These are phyloP conservation scores for Hypomyces rosellus DNA, from an alignment of 2,329 filamentous ascomycete species.

Conservation along the genomic window DNA sequence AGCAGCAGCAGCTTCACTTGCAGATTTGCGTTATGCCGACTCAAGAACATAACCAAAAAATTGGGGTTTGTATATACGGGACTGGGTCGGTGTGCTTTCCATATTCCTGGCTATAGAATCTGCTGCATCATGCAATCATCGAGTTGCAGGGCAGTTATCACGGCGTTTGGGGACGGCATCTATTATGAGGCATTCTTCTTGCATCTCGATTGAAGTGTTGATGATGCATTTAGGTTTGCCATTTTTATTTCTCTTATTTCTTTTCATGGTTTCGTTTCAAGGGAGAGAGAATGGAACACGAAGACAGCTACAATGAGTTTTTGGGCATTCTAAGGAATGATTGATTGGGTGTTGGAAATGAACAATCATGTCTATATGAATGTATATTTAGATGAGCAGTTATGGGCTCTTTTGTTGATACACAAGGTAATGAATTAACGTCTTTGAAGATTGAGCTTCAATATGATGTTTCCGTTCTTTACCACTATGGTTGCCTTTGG, in stretches of 20 bases:
- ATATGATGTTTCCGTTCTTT: background rate
- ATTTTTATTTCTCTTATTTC: constrained; percentile 1
- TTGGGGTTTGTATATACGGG: constrained; percentile 6
- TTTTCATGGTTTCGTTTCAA: background rate
- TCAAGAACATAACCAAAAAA: background rate
- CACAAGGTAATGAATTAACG: constrained; percentile 4
- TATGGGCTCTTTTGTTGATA: constrained; percentile 4
- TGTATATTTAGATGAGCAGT: constrained; percentile 14
- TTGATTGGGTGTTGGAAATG: constrained; percentile 21
- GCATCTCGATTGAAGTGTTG: constrained; percentile 8
- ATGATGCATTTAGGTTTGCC: background rate
- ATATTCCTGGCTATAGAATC: constrained; percentile 1
- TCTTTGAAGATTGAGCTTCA: background rate
- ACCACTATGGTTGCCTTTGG: background rate
- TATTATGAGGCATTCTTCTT: constrained; percentile 6
- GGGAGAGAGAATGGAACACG: constrained; percentile 1
- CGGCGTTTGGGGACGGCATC: constrained; percentile 11
- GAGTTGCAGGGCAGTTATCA: constrained; percentile 8
- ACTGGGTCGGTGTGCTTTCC: background rate
- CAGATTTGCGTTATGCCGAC: background rate
- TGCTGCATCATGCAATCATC: constrained; percentile 7
- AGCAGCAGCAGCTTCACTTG: background rate
- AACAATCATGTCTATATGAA: constrained; percentile 19
- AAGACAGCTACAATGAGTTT: background rate
- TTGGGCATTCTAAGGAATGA: constrained; percentile 10